A percentile compares a stretch with the other conserved stretches of the same genome.
Evolutionary conservation across 2,329 filamentous ascomycete genomes (phyloP).

Genomic region (Furcasterigmium furcatum): DNA sequence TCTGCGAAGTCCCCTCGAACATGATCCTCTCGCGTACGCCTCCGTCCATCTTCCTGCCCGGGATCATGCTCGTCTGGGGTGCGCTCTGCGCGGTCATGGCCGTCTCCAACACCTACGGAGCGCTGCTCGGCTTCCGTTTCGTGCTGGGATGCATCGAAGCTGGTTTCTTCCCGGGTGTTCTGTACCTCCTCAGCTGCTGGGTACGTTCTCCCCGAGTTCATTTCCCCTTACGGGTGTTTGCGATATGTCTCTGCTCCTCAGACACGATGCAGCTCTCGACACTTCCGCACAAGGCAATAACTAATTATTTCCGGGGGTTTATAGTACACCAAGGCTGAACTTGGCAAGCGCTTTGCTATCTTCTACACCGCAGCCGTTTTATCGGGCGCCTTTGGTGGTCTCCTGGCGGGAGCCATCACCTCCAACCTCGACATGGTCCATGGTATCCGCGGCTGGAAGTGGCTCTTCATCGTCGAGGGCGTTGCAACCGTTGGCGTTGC

Average conservation of each 20-base stretch:
- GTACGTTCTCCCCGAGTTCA: constrained; percentile 18
- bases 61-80: constrained; percentile 49
- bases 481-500: constrained; percentile 63
- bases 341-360: constrained; percentile 53
- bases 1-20: constrained; percentile 52
- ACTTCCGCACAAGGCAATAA: too few species aligned
- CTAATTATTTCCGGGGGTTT: too few species aligned
- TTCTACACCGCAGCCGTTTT: constrained; percentile 55
- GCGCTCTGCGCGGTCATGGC: constrained; percentile 45
- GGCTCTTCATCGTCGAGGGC: constrained; percentile 57
- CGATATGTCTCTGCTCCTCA: constrained; percentile 4
- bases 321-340: constrained; percentile 34
- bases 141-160: constrained; percentile 48
- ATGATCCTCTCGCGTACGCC: constrained; percentile 45
- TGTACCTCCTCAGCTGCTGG: constrained; percentile 52
- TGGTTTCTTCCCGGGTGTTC: constrained; percentile 48
- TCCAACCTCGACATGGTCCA: constrained; percentile 39
- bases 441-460: constrained; percentile 48
- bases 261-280: too few species aligned
- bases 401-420: constrained; percentile 43
- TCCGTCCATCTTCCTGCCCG: constrained; percentile 46
- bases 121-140: constrained; percentile 40
- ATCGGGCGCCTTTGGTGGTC: constrained; percentile 47
- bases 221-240: constrained; percentile 2
- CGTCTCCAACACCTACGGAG: constrained; percentile 39